These are phyloP conservation scores for Pyrenopolyporus hunteri DNA, from an alignment of 495 filamentous ascomycete species.

Conservation along the genomic window DNA sequence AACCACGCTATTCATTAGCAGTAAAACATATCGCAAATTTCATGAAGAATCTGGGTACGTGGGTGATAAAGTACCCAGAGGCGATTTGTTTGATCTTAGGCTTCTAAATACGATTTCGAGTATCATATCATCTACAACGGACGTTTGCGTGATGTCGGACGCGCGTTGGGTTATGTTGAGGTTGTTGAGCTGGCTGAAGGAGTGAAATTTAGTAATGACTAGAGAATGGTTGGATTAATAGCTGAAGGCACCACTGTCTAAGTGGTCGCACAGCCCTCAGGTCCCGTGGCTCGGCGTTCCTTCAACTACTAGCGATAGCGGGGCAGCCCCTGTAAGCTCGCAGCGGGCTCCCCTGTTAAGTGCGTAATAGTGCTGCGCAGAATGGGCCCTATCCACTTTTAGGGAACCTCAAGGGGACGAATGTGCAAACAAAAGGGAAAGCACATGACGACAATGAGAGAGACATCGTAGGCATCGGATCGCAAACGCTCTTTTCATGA, in stretches of 20 bases:
- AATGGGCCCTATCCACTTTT: not conserved
- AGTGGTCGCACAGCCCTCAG: slow-evolving; percentile 24
- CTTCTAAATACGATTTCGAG: no score
- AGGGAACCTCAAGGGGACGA: not conserved
- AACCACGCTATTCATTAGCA: not conserved
- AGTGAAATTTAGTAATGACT: slow-evolving; percentile 10
- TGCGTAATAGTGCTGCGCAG: not conserved
- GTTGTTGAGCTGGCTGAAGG: slow-evolving; percentile 15
- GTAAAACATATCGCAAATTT: not conserved
- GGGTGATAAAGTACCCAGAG: no score
- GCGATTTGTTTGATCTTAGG: no score
- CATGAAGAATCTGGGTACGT: not conserved
- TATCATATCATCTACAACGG: no score
- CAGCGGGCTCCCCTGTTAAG: slow-evolving; percentile 17
- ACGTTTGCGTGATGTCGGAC: no score
- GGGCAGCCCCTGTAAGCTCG: slow-evolving; percentile 1
- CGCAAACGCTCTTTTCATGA: slow-evolving; percentile 7
- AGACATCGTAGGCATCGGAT: slow-evolving; percentile 6
- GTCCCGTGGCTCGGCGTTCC: slow-evolving; percentile 22
- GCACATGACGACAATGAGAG: slow-evolving; percentile 36
- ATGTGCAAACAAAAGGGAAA: slow-evolving; percentile 13
- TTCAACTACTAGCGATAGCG: slow-evolving; percentile 6
- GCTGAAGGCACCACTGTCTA: not conserved
- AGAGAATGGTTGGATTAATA: slow-evolving; percentile 4
- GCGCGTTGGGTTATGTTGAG: slow-evolving; percentile 24